Evolutionary conservation across 768 basidiomycete species (phyloP).

Genomic region (Floccularia luteovirens): DNA sequence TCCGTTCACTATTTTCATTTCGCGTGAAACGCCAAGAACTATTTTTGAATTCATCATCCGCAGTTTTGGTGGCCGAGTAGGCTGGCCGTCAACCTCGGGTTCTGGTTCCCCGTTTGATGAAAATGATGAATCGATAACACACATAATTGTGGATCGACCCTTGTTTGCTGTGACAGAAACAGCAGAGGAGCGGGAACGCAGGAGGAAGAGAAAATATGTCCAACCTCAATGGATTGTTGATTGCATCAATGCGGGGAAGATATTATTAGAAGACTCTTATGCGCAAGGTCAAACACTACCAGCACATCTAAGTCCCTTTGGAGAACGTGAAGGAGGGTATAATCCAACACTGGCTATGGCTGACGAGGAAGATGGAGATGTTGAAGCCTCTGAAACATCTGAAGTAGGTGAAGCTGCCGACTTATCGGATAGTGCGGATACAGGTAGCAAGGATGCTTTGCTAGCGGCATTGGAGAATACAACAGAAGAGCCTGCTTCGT

Average conservation of each 20-base stretch:
- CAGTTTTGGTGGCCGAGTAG: conserved; percentile 86
- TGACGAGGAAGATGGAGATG: conserved; percentile 24
- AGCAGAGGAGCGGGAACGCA: conserved; percentile 50
- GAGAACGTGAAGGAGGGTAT: conserved; percentile 71
- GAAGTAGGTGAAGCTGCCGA: conserved; percentile 20
- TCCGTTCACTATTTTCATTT: conserved; percentile 87
- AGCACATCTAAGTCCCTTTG: conserved; percentile 95
- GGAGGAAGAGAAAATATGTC: conserved; percentile 72
- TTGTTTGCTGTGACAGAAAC: conserved; percentile 43
- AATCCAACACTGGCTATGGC: conserved; percentile 43
- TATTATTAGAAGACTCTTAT: conserved; percentile 82
- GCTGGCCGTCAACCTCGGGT: conserved; percentile 82
- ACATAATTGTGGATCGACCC: conserved; percentile 93
- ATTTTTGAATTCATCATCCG: conserved; percentile 94
- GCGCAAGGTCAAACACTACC: conserved; percentile 81
- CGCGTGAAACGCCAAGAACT: conserved; percentile 83
- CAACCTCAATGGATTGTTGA: conserved; percentile 99
- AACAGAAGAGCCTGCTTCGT: conserved; percentile 50
- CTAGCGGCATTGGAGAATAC: conserved; percentile 18
- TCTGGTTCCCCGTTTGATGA: conserved; percentile 76
- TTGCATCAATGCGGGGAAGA: conserved; percentile 82
- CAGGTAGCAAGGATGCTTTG: conserved; percentile 15
- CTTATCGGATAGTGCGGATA: conserved; percentile 10
- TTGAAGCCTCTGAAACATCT: conserved; percentile 23
- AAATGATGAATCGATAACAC: conserved; percentile 80